A percentile compares a stretch with the other conserved stretches of the same genome.
Evolutionary conservation across 2,329 filamentous ascomycete species (phyloP).

Genomic region (Clarireedia monteithiana): DNA sequence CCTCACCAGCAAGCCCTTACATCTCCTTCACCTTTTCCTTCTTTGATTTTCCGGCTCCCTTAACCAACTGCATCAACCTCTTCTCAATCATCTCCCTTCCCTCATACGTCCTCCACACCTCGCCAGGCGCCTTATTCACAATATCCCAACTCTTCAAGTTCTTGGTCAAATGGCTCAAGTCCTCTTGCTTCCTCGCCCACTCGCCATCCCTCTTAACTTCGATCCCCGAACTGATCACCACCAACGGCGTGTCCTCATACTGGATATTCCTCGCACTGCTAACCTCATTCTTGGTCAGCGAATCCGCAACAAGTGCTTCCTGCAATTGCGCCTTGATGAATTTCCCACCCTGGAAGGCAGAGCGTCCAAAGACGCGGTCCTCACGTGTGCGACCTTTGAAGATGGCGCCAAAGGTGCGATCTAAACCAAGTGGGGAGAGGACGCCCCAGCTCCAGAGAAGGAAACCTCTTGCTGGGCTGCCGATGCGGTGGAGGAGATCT

Average conservation of each 20-base stretch:
- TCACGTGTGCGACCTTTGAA: constrained; percentile 72
- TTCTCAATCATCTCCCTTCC: constrained; percentile 72
- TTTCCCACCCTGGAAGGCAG: constrained; percentile 72
- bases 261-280: constrained; percentile 73
- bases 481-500: constrained; percentile 65
- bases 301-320: constrained; percentile 81
- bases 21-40: background rate
- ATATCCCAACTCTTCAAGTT: constrained; percentile 81
- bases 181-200: constrained; percentile 82
- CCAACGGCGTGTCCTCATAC: constrained; percentile 63
- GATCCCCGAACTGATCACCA: constrained; percentile 74
- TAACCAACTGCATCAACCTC: constrained; percentile 62
- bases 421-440: constrained; percentile 78
- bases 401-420: constrained; percentile 70
- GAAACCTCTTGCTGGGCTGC: constrained; percentile 65
- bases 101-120: constrained; percentile 72
- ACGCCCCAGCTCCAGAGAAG: constrained; percentile 79
- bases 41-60: constrained; percentile 3
- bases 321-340: constrained; percentile 87
- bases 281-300: constrained; percentile 78
- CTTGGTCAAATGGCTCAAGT: constrained; percentile 71
- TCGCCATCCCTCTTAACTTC: constrained; percentile 55
- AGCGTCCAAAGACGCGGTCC: constrained; percentile 78
- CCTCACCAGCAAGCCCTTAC: background rate
- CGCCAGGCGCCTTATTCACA: constrained; percentile 74